phyloP scores from a whole-genome alignment of 2,329 filamentous ascomycete genomes.

The Pseudogymnoascus sp. region DNA sequence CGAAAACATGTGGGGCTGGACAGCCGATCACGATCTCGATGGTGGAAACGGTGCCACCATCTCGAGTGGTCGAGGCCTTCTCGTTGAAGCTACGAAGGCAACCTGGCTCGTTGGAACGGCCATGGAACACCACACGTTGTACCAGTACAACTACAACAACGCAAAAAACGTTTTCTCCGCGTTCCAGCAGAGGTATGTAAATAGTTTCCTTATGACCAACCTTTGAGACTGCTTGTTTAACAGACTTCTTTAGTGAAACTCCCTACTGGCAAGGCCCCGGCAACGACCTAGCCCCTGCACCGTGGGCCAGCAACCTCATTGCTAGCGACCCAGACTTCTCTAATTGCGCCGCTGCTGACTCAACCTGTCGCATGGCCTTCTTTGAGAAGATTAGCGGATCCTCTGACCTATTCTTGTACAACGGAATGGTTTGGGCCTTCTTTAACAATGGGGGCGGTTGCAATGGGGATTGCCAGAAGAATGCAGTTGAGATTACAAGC shows the following conservation, averaged over 20 bases:
- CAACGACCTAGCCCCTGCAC: too few relatives aligned
- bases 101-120: constrained; percentile 47
- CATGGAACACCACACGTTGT: constrained; percentile 45
- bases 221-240: too few relatives aligned
- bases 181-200: constrained; percentile 16
- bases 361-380: too few relatives aligned
- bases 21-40: constrained; percentile 8
- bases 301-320: too few relatives aligned
- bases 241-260: too few relatives aligned
- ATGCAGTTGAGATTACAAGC: constrained; percentile 28
- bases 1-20: constrained; percentile 39
- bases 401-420: constrained; percentile 34
- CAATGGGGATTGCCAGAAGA: constrained; percentile 35
- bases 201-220: constrained; percentile 15
- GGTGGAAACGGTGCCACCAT: background rate
- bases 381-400: constrained; percentile 17
- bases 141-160: constrained; percentile 43
- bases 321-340: too few relatives aligned
- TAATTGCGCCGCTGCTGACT: too few relatives aligned
- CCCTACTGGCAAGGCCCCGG: too few relatives aligned
- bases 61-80: too few relatives aligned
- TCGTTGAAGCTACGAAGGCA: constrained; percentile 29
- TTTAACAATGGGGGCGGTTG: constrained; percentile 33
- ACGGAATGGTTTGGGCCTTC: constrained; percentile 36
- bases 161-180: constrained; percentile 12